Conservation (phyloP, 2,329 filamentous ascomycete species). For the Talaromyces albobiverticillius region DNA sequence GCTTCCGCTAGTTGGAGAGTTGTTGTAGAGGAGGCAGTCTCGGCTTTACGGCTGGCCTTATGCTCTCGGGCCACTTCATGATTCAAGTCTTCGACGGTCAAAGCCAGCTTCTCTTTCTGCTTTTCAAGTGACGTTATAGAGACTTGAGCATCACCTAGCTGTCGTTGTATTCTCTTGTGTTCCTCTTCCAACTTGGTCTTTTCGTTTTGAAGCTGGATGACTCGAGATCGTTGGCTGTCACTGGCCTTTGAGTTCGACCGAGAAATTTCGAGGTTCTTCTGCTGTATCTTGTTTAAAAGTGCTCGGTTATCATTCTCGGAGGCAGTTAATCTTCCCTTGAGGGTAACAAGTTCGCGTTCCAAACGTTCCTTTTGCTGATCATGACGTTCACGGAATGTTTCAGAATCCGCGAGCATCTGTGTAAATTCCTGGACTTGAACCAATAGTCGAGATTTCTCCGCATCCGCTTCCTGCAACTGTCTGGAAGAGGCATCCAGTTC, state of each 20-base stretch:
- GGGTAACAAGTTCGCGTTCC: conserved; percentile 83
- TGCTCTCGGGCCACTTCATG: conserved; percentile 89
- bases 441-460: conserved; percentile 72
- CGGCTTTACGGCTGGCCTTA: conserved; percentile 83
- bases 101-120: conserved; percentile 85
- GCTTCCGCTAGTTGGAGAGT: conserved; percentile 83
- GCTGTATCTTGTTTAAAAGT: conserved; percentile 93
- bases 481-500: conserved; percentile 78
- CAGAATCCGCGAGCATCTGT: conserved; percentile 82
- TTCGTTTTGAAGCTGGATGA: conserved; percentile 74
- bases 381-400: conserved; percentile 82
- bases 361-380: conserved; percentile 93
- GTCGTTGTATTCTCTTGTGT: conserved; percentile 73
- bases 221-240: conserved; percentile 75
- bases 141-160: conserved; percentile 81
- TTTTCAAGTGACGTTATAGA: conserved; percentile 83
- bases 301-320: conserved; percentile 96
- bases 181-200: conserved; percentile 81
- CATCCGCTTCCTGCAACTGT: conserved; percentile 74
- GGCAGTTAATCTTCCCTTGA: conserved; percentile 83
- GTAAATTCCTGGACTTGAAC: conserved; percentile 81
- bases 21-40: conserved; percentile 78
- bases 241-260: conserved; percentile 81
- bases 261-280: conserved; percentile 95
- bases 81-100: conserved; percentile 86